Percentiles rank a stretch among this genome's conserved stretches.
These are phyloP conservation scores for Mycena crocata DNA, from an alignment of 768 basidiomycete genomes.

Conservation along the genomic window DNA sequence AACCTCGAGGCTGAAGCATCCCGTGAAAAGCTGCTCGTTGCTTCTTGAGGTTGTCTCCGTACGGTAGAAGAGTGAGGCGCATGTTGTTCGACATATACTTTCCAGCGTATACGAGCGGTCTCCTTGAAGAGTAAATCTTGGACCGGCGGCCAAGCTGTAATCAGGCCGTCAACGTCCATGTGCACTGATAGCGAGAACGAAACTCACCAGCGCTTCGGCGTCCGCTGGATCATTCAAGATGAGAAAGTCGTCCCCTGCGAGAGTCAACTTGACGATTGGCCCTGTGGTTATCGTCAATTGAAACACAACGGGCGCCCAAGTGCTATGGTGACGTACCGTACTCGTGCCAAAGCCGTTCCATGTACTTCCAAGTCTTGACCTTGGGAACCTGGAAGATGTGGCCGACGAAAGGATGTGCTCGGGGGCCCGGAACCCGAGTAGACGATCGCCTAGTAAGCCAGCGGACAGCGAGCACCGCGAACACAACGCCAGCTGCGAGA, in stretches of 20 bases:
- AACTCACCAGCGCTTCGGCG: slow-evolving; percentile 8
- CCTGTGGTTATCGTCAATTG: not conserved
- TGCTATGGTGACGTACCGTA: not conserved
- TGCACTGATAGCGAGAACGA: too few relatives aligned
- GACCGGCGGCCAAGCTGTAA: slow-evolving; percentile 4
- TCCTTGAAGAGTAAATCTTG: slow-evolving; percentile 11
- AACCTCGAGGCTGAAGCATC: slow-evolving; percentile 16
- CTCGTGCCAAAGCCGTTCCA: not conserved
- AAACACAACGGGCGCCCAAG: not conserved
- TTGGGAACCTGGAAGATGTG: slow-evolving; percentile 10
- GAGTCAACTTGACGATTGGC: slow-evolving; percentile 1
- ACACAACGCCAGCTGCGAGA: not conserved
- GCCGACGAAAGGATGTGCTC: slow-evolving; percentile 3
- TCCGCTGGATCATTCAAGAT: slow-evolving; percentile 5
- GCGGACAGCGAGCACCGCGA: not conserved
- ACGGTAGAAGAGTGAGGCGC: not conserved
- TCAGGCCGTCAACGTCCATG: too few relatives aligned
- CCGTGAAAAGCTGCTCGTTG: slow-evolving; percentile 8
- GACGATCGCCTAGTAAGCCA: not conserved
- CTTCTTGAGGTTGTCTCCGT: not conserved
- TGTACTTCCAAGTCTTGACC: slow-evolving; percentile 2
- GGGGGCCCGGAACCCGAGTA: not conserved
- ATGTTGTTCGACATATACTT: slow-evolving; percentile 5
- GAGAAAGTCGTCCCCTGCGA: slow-evolving; percentile 8
- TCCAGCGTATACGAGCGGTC: slow-evolving; percentile 3